A percentile compares a stretch with the other conserved stretches of the same genome.
Evolutionary conservation across 129 eudicot genomes (phyloP).

Genomic region (Centaurea solstitialis): DNA sequence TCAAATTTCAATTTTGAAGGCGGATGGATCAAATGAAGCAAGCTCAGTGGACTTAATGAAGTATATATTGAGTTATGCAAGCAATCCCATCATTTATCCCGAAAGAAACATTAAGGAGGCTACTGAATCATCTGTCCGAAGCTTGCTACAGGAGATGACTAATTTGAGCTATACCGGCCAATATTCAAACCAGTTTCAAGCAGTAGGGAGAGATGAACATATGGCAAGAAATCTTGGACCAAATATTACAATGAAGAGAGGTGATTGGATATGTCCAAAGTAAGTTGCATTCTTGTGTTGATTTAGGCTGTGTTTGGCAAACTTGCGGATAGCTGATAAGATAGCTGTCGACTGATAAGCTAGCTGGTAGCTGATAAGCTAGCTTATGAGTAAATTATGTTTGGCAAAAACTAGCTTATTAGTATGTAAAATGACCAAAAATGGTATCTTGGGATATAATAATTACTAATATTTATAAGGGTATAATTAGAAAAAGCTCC

Average conservation of each 20-base stretch:
- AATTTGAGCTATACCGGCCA: constrained; percentile 25
- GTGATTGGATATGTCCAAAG: constrained; percentile 93
- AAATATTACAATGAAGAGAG: constrained; percentile 81
- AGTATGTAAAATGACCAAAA: no score
- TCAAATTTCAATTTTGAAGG: no score
- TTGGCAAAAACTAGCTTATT: no score
- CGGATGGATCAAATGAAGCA: constrained; percentile 58
- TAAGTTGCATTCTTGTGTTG: no score
- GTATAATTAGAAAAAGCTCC: no score
- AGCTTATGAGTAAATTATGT: no score
- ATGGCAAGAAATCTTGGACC: constrained; percentile 51
- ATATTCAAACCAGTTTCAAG: constrained; percentile 33
- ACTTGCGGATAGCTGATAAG: no score
- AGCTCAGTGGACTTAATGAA: constrained; percentile 69
- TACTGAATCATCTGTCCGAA: constrained; percentile 63
- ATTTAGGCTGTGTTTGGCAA: no score
- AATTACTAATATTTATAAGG: no score
- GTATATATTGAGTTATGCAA: constrained; percentile 80
- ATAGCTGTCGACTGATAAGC: no score
- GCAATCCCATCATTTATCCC: constrained; percentile 48
- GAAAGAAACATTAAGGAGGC: constrained; percentile 44
- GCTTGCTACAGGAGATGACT: constrained; percentile 52
- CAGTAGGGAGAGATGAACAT: constrained; percentile 34
- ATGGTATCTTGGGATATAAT: no score
- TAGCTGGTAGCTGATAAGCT: no score